These are phyloP conservation scores for Candida morakotiae DNA, from an alignment of 805 yeast species.

Conservation along the genomic window DNA sequence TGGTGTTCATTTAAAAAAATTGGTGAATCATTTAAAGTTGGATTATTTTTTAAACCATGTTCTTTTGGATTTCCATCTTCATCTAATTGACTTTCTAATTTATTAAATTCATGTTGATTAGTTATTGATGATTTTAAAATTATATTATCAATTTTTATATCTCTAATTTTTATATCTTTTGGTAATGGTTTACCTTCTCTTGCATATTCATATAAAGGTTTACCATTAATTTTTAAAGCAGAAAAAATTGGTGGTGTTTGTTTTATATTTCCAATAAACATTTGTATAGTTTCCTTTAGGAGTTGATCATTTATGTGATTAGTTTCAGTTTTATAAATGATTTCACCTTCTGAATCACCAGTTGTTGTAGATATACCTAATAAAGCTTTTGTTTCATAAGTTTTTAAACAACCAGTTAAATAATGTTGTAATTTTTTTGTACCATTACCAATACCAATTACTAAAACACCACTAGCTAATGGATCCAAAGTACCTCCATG, in stretches of 20 bases:
- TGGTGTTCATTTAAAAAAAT: constrained; percentile 57
- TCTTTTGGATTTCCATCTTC: constrained; percentile 46
- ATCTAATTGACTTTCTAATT: constrained; percentile 40
- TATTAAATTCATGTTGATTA: constrained; percentile 54
- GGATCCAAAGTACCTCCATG: constrained; percentile 99
- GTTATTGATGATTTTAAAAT: constrained; percentile 50
- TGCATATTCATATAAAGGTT: constrained; percentile 91
- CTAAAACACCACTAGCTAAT: constrained; percentile 88
- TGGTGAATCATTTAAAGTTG: constrained; percentile 61
- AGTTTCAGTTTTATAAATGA: constrained; percentile 54
- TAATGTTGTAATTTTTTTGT: constrained; percentile 76
- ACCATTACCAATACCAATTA: constrained; percentile 89
- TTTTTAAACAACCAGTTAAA: constrained; percentile 69
- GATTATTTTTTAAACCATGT: constrained; percentile 41
- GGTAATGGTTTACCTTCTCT: constrained; percentile 85
- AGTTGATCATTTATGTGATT: constrained; percentile 54
- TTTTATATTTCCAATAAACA: constrained; percentile 73
- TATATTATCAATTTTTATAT: constrained; percentile 56
- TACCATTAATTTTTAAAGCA: constrained; percentile 92
- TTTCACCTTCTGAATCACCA: constrained; percentile 88
- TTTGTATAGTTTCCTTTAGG: constrained; percentile 46
- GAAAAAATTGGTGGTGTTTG: constrained; percentile 96
- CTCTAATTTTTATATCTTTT: constrained; percentile 71
- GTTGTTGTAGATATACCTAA: constrained; percentile 91
- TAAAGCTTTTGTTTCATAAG: constrained; percentile 79